Conservation (phyloP, 2,329 filamentous ascomycete species). For the Fusarium musae region DNA sequence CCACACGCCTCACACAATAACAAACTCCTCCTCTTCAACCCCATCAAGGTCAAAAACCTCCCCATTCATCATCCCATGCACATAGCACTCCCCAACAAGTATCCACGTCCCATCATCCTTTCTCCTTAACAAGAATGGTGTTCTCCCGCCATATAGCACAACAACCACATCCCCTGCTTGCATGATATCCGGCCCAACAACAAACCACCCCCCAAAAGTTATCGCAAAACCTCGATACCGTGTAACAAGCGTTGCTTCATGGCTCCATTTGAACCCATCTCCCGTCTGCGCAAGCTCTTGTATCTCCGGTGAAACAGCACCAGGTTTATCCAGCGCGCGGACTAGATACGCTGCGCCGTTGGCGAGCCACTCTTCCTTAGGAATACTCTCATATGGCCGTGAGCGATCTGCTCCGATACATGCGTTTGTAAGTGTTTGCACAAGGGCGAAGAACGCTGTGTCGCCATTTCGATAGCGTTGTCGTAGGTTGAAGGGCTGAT, state of each 20-base stretch:
- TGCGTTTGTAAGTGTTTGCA: slow-evolving; percentile 51
- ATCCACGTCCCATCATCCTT: slow-evolving; percentile 33
- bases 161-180: slow-evolving; percentile 46
- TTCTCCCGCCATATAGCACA: slow-evolving; percentile 49
- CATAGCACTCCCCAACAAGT: slow-evolving; percentile 52
- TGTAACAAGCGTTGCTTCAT: slow-evolving; percentile 50
- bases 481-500: slow-evolving; percentile 39
- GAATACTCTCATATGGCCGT: slow-evolving; percentile 40
- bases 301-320: slow-evolving; percentile 37
- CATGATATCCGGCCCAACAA: slow-evolving; percentile 49
- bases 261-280: slow-evolving; percentile 50
- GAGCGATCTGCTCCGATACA: slow-evolving; percentile 46
- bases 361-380: slow-evolving; percentile 45
- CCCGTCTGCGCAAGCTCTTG: slow-evolving; percentile 42
- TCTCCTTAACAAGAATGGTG: slow-evolving; percentile 47
- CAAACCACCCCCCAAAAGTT: slow-evolving; percentile 47
- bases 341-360: slow-evolving; percentile 49
- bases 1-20: slow-evolving; percentile 40
- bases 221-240: slow-evolving; percentile 49
- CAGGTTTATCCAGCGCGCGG: slow-evolving; percentile 24
- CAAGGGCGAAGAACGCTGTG: slow-evolving; percentile 48
- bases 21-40: slow-evolving; percentile 46
- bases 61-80: slow-evolving; percentile 52
- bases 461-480: slow-evolving; percentile 43
- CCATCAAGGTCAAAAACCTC: slow-evolving; percentile 44